Conservation (phyloP, 345 rosid species). For the Fremontodendron californicum region DNA sequence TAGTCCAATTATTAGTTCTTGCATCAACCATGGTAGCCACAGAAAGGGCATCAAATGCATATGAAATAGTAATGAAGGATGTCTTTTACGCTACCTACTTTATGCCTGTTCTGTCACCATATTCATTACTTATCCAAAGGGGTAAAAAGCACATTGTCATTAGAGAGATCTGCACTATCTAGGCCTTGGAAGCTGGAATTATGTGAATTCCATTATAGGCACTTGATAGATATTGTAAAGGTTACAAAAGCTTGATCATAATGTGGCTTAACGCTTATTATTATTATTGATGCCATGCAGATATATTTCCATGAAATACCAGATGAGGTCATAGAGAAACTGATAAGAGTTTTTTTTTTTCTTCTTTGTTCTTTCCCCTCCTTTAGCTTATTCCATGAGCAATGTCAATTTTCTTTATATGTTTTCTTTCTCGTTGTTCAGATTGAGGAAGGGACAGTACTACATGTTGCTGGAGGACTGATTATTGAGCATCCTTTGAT, state of each 20-base stretch:
- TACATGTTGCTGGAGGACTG: conserved; percentile 77
- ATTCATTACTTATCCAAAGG: not conserved
- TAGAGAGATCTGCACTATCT: not conserved
- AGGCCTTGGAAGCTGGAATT: not conserved
- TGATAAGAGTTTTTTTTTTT: conserved; percentile 38
- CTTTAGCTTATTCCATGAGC: not conserved
- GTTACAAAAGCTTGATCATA: not conserved
- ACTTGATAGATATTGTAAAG: not conserved
- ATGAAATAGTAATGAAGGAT: not conserved
- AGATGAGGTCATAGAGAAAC: conserved; percentile 61
- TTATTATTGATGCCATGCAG: conserved; percentile 39
- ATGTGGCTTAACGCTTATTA: not conserved
- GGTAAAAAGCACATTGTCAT: not conserved
- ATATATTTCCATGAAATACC: conserved; percentile 79
- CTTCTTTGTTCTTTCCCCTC: not conserved
- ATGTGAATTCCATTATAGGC: not conserved
- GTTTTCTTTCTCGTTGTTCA: conserved; percentile 16
- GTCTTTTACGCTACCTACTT: not conserved
- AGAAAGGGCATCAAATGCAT: not conserved
- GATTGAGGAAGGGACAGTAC: conserved; percentile 74
- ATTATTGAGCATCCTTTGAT: conserved; percentile 66
- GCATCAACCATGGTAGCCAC: not conserved
- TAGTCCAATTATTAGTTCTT: not conserved
- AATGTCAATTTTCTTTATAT: not conserved
- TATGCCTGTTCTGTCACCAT: no score